Evolutionary conservation across 208 protist species (phyloP).

Genomic region (Leishmania mexicana): DNA sequence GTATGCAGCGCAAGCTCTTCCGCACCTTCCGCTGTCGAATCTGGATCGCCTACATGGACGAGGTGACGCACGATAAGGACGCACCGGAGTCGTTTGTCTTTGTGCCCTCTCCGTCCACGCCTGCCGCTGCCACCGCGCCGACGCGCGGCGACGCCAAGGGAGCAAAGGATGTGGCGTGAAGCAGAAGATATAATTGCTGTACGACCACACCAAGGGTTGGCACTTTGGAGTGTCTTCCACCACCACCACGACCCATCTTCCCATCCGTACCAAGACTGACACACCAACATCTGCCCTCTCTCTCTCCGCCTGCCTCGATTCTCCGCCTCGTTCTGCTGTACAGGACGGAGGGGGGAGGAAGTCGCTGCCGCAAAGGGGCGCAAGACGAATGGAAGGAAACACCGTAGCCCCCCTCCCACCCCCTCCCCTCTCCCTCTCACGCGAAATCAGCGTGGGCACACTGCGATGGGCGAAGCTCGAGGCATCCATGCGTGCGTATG

Average conservation of each 20-base stretch:
- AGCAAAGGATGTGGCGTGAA: background rate
- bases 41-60: slow-evolving; percentile 79
- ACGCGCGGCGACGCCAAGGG: background rate
- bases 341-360: background rate
- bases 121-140: background rate
- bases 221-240: background rate
- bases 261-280: background rate
- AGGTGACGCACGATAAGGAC: slow-evolving; percentile 51
- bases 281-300: background rate
- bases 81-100: slow-evolving; percentile 37
- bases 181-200: background rate
- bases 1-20: slow-evolving; percentile 75
- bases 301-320: background rate
- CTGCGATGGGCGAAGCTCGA: background rate
- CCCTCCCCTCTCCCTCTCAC: background rate
- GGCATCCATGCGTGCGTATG: background rate
- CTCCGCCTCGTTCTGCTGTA: background rate
- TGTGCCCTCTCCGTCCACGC: slow-evolving; percentile 24
- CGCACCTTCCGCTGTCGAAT: slow-evolving; percentile 72
- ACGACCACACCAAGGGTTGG: background rate
- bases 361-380: background rate
- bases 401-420: too few relatives aligned
- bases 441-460: background rate
- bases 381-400: background rate
- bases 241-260: background rate